phyloP scores from a whole-genome alignment of 257 asterid genomes.

The Penstemon davidsonii region DNA sequence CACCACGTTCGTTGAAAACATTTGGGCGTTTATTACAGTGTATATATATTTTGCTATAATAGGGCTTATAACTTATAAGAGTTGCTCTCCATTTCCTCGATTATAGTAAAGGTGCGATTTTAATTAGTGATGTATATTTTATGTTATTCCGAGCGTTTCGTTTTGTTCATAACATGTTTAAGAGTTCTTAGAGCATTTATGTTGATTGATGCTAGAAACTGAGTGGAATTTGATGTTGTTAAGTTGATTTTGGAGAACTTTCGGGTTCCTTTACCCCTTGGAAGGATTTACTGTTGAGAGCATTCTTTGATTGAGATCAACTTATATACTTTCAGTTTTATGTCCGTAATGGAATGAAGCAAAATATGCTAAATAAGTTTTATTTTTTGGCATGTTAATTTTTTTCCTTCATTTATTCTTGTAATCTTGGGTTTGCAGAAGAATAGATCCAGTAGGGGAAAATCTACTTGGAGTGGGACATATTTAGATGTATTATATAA shows the following conservation, averaged over 20 bases:
- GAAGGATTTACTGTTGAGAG: background rate
- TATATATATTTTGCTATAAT: conserved; percentile 1
- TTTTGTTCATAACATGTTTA: conserved; percentile 1
- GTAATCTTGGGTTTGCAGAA: background rate
- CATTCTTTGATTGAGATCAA: background rate
- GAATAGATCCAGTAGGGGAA: background rate
- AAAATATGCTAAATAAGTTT: background rate
- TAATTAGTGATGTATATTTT: background rate
- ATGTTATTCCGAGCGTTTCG: conserved; percentile 5
- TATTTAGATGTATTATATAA: background rate
- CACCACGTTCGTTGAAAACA: conserved; percentile 19
- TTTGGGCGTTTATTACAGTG: conserved; percentile 3
- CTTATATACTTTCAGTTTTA: background rate
- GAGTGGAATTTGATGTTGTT: background rate
- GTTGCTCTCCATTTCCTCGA: conserved; percentile 15
- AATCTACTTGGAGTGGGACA: conserved; percentile 11
- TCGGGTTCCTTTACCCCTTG: background rate
- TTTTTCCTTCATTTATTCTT: background rate
- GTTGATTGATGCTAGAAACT: background rate
- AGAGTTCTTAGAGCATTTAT: background rate
- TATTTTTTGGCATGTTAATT: background rate
- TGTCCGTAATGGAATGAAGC: background rate
- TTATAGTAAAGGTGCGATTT: conserved; percentile 24
- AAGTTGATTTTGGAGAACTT: background rate
- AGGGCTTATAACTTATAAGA: background rate